Conservation (phyloP, 2,329 filamentous ascomycete species). For the Mycosphaerella arachidis region DNA sequence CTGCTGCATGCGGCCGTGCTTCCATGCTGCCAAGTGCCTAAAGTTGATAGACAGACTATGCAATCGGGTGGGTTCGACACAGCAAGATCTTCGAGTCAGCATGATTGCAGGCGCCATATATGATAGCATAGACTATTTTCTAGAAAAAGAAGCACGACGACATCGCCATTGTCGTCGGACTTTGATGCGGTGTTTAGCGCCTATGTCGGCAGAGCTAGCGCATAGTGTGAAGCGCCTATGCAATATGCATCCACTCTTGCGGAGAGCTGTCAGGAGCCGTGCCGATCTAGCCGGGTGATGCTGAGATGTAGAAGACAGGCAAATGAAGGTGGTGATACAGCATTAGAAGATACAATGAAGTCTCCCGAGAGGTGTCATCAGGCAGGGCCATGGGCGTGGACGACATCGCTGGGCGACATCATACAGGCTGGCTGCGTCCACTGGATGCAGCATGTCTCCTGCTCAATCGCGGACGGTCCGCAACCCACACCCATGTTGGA, state of each 20-base stretch:
- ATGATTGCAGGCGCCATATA: not conserved
- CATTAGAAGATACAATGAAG: not conserved
- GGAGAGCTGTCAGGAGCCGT: not conserved
- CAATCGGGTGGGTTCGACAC: not conserved
- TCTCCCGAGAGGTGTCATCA: not conserved
- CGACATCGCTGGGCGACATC: not conserved
- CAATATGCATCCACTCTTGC: conserved; percentile 1
- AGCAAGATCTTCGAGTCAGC: not conserved
- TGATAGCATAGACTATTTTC: not conserved
- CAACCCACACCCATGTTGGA: too few species aligned
- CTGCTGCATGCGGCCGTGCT: not conserved
- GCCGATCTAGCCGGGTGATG: not conserved
- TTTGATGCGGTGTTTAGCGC: conserved; percentile 1
- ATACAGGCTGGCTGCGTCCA: not conserved
- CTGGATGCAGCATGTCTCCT: too few species aligned
- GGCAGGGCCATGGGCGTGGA: not conserved
- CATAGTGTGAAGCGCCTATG: not conserved
- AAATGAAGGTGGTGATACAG: not conserved
- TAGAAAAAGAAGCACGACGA: not conserved
- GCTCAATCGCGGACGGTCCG: too few species aligned
- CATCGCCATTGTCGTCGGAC: not conserved
- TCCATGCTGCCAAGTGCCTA: not conserved
- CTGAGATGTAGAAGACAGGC: not conserved
- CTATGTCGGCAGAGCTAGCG: not conserved
- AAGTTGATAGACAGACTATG: not conserved